phyloP scores from a whole-genome alignment of 2,329 filamentous ascomycete genomes.

The Fonsecaea nubica region DNA sequence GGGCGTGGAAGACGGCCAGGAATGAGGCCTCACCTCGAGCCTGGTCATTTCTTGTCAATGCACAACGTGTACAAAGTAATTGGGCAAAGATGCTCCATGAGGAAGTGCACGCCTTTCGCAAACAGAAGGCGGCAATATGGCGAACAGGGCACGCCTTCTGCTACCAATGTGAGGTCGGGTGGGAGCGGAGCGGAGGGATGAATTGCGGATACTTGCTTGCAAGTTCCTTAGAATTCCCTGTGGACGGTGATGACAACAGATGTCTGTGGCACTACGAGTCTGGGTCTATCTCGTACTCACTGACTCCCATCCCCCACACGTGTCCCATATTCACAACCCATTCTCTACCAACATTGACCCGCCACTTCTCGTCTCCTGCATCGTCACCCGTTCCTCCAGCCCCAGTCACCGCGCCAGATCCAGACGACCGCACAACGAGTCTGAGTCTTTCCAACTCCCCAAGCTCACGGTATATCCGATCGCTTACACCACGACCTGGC shows the following conservation, averaged over 20 bases:
- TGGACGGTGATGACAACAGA: background rate
- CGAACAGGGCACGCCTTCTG: background rate
- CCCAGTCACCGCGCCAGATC: constrained; percentile 36
- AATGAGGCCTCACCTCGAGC: background rate
- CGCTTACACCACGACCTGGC: constrained; percentile 45
- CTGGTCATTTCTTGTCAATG: background rate
- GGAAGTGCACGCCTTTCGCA: background rate
- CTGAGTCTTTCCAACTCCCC: constrained; percentile 55
- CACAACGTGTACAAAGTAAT: background rate
- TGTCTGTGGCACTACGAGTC: constrained; percentile 15
- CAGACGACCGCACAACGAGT: constrained; percentile 52
- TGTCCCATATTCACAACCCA: constrained; percentile 55
- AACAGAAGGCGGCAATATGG: background rate
- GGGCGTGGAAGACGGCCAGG: background rate
- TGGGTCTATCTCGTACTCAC: constrained; percentile 51
- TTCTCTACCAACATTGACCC: constrained; percentile 55
- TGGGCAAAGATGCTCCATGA: background rate
- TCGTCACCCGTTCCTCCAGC: constrained; percentile 49
- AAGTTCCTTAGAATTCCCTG: background rate
- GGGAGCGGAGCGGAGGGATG: background rate
- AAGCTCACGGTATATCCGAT: constrained; percentile 54
- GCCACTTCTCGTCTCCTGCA: constrained; percentile 54
- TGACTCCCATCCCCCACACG: constrained; percentile 49
- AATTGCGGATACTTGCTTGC: background rate
- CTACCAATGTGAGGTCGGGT: background rate